These are phyloP conservation scores for Rubroboletus pulcherrimus DNA, from an alignment of 768 basidiomycete species.

Conservation along the genomic window DNA sequence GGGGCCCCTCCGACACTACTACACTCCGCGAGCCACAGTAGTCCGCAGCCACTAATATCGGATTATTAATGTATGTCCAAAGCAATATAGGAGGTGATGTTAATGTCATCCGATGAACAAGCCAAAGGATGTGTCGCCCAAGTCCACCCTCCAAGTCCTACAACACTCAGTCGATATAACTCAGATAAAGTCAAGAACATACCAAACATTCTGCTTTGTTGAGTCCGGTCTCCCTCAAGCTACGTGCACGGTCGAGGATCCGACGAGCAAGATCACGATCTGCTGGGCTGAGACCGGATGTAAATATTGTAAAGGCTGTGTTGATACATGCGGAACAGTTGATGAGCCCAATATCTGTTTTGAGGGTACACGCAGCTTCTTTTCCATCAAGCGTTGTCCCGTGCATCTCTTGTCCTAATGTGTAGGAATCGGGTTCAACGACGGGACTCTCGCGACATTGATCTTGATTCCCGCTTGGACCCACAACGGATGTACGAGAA, in stretches of 20 bases:
- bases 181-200: constrained; percentile 12
- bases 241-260: constrained; percentile 16
- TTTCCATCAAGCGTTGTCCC: constrained; percentile 40
- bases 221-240: constrained; percentile 25
- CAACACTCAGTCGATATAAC: constrained; percentile 4
- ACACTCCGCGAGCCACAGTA: constrained; percentile 57
- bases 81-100: constrained; percentile 53
- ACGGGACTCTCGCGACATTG: constrained; percentile 9
- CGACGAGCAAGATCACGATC: constrained; percentile 18
- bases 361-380: constrained; percentile 46
- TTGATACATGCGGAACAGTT: constrained; percentile 33
- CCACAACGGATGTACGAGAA: constrained; percentile 11
- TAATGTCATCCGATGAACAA: constrained; percentile 43
- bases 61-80: constrained; percentile 61
- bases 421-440: constrained; percentile 14
- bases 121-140: constrained; percentile 25
- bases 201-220: constrained; percentile 31
- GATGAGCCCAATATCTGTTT: constrained; percentile 24
- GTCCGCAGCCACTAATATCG: constrained; percentile 54
- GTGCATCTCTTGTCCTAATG: constrained; percentile 32
- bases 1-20: constrained; percentile 41
- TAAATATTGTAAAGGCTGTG: constrained; percentile 17
- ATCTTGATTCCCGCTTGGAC: constrained; percentile 13
- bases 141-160: constrained; percentile 14
- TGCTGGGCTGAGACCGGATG: constrained; percentile 16